Evolutionary conservation across 1,139 yeast genomes (phyloP), one percentile per base, ranked within the genome.

Genomic region (Arxiozyma heterogenica): DNA sequence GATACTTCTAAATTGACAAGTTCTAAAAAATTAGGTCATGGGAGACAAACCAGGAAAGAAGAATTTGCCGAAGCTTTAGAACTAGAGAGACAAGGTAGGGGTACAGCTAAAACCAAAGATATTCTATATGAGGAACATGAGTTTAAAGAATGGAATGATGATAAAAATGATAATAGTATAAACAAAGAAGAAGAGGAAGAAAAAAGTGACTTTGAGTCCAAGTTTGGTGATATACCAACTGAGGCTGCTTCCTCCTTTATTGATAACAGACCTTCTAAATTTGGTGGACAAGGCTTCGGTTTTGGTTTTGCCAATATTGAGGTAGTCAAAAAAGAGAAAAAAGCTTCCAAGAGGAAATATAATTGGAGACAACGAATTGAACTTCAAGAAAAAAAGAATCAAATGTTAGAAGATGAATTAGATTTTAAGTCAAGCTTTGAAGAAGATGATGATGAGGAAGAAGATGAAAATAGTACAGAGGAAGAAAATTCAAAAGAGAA

Each of bases 1-100:
- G 96, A 91, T 64, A 82, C 95, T 0, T 72, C 82, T 0, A 63
- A 80, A 20, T 73, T 88, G 60, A 82, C 82, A 22, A 84, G 93
- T 44, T 79, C 94, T 43, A 88, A 87, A 67, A 77, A 80, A 2
- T 75, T 91, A 51, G 97, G 97, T 54, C 79, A 81, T 39, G 95
- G 95, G 2, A 80, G 78, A 58, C 84, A 81, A 58, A 86, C 96
- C 0, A 81, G 79, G 60, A 77, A 76, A 53, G 94, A 88, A 62
- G 81, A 80, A 58, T 79, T 88, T 70, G 72, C 78, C 12, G 95
- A 88, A 64, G 96, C 96, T 0, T 67, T 89, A 50, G 80, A 80
- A 50, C 71, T 86, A 47, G 96, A 89, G 64, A 76, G 77, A 57
- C 84, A 83, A 62, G 96, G 95, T 1, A 75, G 86, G 55, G 86